Conservation (phyloP, 768 basidiomycete species). For the Boletus bicolor region DNA sequence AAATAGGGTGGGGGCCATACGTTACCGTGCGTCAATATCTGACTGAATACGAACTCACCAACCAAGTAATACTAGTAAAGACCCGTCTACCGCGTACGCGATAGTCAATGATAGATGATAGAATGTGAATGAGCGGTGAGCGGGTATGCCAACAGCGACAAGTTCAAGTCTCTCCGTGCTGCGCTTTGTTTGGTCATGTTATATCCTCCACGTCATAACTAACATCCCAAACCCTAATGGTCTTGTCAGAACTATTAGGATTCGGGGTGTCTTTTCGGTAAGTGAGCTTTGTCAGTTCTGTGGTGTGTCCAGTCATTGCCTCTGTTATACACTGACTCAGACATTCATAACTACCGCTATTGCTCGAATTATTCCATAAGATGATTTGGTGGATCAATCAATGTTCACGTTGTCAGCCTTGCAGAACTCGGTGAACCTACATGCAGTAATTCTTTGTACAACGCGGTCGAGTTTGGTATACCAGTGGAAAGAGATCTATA, state of each 20-base stretch:
- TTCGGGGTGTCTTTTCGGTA: background rate
- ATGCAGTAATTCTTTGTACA: background rate
- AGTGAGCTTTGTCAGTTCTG: background rate
- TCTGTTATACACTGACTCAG: background rate
- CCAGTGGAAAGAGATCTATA: background rate
- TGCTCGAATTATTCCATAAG: too few relatives aligned
- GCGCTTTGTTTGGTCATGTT: constrained; percentile 22
- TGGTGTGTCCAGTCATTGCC: background rate
- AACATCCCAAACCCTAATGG: background rate
- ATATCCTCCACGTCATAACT: background rate
- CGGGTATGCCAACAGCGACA: background rate
- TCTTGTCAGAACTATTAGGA: background rate
- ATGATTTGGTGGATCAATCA: background rate
- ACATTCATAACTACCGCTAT: background rate
- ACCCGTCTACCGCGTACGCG: background rate
- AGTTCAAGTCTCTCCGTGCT: background rate
- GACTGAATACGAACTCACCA: background rate
- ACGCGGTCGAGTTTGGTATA: background rate
- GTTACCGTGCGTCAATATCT: background rate
- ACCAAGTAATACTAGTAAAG: background rate
- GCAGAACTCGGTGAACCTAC: background rate
- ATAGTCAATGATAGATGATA: constrained; percentile 1
- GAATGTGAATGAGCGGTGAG: background rate
- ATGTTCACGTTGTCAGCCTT: too few relatives aligned
- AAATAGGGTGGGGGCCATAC: background rate